Base-by-base conservation (phyloP, 129 eudicot genomes). In the Flaveria sonorensis region DNA sequence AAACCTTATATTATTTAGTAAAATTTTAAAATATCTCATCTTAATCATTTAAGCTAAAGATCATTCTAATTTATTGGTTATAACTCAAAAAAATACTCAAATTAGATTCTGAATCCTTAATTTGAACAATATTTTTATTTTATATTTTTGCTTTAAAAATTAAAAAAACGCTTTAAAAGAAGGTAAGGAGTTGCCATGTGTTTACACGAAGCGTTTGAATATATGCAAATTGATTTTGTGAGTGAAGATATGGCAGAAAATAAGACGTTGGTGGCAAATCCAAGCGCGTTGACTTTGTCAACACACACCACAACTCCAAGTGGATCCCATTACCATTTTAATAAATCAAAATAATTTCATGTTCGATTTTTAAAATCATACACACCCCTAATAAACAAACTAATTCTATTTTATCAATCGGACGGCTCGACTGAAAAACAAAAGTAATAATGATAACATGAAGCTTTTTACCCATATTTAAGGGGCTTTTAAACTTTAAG, bases 251-350 rank as follows among this genome's bases (percentile, higher is more conserved):
- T 72, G 83, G 79, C 83, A 65, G 16, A 72, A 79, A 40, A n/a
- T 16, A 26, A 63, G 68, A 72, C 78, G 68, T 39, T 80, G 79
- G 83, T 80, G 79, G 78, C 83, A 42, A 72, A 20, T 32, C 24
- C 57, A 71, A 63, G 50, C 79, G 83, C 57, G 74, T 80, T 60
- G 83, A 80, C 83, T 80, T 80, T 80, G 74, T 65, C 83, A 72
- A 80, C 83, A 47, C 36, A 70, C 72, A 62, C 72, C 78, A 71
- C 78, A 10, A 61, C 83, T 61, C 73, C 83, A 62, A 71, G 67
- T 71, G 73, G 77, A 20, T 71, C 26, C 53, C 51, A 46, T 14
- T 71, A 30, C 3, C 32, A 30, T 30, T 30, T 30, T 30, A 30
- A n/a, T 66, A 18, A 1, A 39, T 3, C 15, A 64, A 64, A 74